These are phyloP conservation scores for Antrodiella citrinella DNA, from an alignment of 768 basidiomycete species.

Conservation along the genomic window DNA sequence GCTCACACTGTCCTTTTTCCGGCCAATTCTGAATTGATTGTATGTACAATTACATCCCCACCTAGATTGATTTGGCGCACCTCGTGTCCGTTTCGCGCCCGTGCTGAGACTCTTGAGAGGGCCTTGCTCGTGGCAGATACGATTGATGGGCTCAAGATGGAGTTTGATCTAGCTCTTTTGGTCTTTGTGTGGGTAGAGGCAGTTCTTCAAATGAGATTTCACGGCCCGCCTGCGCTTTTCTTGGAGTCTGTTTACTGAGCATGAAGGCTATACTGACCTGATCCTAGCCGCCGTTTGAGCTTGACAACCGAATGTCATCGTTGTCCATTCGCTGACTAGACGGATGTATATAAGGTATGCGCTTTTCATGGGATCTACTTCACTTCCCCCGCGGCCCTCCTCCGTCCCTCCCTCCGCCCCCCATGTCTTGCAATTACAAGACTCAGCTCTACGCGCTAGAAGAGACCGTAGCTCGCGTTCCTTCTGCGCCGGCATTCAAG, in stretches of 20 bases:
- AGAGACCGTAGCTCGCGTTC: conserved; percentile 40
- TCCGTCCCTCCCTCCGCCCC: conserved; percentile 7
- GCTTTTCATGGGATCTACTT: conserved; percentile 5
- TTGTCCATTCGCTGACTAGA: neutral
- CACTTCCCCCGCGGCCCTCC: conserved; percentile 3
- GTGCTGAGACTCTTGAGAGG: neutral
- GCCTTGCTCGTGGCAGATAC: neutral
- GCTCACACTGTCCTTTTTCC: neutral
- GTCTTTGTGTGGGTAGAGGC: neutral
- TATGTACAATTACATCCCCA: neutral
- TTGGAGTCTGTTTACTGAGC: neutral
- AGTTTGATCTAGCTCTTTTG: neutral
- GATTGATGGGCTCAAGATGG: no score
- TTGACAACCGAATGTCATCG: conserved; percentile 13
- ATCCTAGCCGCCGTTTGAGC: conserved; percentile 13
- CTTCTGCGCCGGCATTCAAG: conserved; percentile 50
- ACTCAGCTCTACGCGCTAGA: conserved; percentile 59
- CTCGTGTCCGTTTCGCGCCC: neutral
- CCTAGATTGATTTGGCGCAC: neutral
- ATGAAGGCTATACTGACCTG: conserved; percentile 15
- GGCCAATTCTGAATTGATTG: neutral
- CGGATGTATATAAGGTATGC: conserved; percentile 9
- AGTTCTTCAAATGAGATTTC: neutral
- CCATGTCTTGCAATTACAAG: conserved; percentile 17
- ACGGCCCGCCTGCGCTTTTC: neutral